Percentiles rank a stretch among this genome's conserved stretches.
phyloP scores from a whole-genome alignment of 495 filamentous ascomycete genomes.

The Penicillium desertorum region DNA sequence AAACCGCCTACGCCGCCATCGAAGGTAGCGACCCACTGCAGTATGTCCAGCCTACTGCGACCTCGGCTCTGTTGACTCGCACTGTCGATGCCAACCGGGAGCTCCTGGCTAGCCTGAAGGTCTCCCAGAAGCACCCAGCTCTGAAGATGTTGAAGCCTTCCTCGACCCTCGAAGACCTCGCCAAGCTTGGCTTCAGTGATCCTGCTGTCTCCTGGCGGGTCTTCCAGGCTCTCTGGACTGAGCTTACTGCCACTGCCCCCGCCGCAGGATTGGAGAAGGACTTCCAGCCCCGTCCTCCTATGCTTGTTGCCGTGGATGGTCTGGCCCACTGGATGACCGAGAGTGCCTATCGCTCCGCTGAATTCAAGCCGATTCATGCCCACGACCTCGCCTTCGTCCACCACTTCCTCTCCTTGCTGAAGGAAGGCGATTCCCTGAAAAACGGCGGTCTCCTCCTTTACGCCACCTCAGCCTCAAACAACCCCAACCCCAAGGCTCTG shows the following conservation, averaged over 20 bases:
- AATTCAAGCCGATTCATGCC: slow-evolving; percentile 75
- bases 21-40: slow-evolving; percentile 54
- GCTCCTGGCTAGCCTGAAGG: slow-evolving; percentile 57
- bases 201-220: slow-evolving; percentile 74
- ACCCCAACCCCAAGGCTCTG: slow-evolving; percentile 58
- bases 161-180: slow-evolving; percentile 65
- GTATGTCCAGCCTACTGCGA: slow-evolving; percentile 78
- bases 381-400: slow-evolving; percentile 77
- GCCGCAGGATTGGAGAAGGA: slow-evolving; percentile 38
- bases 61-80: slow-evolving; percentile 64
- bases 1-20: slow-evolving; percentile 76
- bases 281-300: slow-evolving; percentile 64
- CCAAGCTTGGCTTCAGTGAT: slow-evolving; percentile 68
- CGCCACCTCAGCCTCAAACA: slow-evolving; percentile 67
- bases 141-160: slow-evolving; percentile 56
- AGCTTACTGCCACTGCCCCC: slow-evolving; percentile 63
- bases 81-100: slow-evolving; percentile 71
- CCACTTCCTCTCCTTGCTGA: slow-evolving; percentile 70
- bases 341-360: slow-evolving; percentile 68
- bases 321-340: slow-evolving; percentile 74
- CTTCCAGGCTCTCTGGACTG: slow-evolving; percentile 77
- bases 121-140: slow-evolving; percentile 60
- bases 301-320: slow-evolving; percentile 76
- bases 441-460: slow-evolving; percentile 80
- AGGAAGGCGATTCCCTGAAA: slow-evolving; percentile 55